Evolutionary conservation across 331 rosid genomes (phyloP).

Genomic region (Cydonia oblonga): DNA sequence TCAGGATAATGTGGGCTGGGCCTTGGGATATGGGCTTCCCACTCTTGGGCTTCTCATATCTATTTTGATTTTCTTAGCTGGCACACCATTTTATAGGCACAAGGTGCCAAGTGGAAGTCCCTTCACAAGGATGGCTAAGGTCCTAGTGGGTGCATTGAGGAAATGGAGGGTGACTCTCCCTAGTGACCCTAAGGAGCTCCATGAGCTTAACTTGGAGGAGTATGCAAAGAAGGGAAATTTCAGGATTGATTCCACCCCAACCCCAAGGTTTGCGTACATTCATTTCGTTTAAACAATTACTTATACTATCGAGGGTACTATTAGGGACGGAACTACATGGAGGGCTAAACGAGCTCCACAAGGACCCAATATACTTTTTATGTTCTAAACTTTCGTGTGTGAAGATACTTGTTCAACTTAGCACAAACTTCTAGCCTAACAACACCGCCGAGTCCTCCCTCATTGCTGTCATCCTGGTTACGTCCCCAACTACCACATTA

Average conservation of each 20-base stretch:
- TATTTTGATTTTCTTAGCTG: slow-evolving; percentile 20
- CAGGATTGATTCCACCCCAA: slow-evolving; percentile 37
- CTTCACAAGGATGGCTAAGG: slow-evolving; percentile 39
- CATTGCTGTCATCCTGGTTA: neutral
- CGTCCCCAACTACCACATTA: too few relatives aligned
- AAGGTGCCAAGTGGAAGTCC: slow-evolving; percentile 35
- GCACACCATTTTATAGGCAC: slow-evolving; percentile 43
- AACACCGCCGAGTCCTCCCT: neutral
- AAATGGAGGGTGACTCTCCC: slow-evolving; percentile 32
- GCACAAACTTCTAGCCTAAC: neutral
- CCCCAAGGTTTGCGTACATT: slow-evolving; percentile 20
- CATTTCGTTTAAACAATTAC: neutral
- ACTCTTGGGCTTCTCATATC: slow-evolving; percentile 39
- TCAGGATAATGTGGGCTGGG: slow-evolving; percentile 46
- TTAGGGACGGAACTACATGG: neutral
- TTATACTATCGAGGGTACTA: neutral
- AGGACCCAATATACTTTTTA: neutral
- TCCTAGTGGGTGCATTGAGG: slow-evolving; percentile 26
- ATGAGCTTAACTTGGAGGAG: slow-evolving; percentile 30
- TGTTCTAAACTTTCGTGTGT: neutral
- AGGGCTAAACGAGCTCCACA: neutral
- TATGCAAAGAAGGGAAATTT: slow-evolving; percentile 21
- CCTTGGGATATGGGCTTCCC: slow-evolving; percentile 44
- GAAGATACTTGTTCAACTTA: neutral
- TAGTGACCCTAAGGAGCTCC: slow-evolving; percentile 23